These are phyloP conservation scores for Ogataea thermomethanolica DNA, from an alignment of 805 yeast genomes.

Conservation along the genomic window DNA sequence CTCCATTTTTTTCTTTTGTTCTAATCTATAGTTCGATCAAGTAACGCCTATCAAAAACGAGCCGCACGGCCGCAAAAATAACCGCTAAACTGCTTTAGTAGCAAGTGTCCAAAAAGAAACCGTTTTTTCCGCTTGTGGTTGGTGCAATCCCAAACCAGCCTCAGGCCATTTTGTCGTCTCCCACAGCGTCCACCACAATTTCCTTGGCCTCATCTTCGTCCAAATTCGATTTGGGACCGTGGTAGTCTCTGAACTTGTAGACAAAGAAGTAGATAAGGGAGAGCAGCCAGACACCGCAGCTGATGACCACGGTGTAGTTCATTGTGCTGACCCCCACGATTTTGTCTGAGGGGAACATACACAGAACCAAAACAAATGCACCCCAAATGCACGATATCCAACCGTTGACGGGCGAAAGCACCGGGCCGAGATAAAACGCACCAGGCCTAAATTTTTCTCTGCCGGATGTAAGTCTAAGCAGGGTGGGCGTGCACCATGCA, in stretches of 20 bases:
- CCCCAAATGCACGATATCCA: conserved; percentile 49
- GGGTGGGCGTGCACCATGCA: conserved; percentile 61
- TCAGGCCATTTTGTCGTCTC: conserved; percentile 1
- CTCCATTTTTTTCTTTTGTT: background rate
- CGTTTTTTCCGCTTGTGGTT: background rate
- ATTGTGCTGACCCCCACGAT: conserved; percentile 45
- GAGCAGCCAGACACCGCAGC: conserved; percentile 55
- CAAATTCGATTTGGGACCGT: conserved; percentile 44
- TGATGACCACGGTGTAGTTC: conserved; percentile 70
- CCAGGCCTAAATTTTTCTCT: conserved; percentile 60
- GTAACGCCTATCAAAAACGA: background rate
- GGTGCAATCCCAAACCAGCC: background rate
- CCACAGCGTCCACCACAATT: background rate
- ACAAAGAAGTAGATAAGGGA: conserved; percentile 47
- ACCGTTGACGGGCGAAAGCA: conserved; percentile 42
- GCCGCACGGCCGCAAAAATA: conserved; percentile 5
- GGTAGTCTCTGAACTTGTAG: conserved; percentile 50
- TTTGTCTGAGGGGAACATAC: conserved; percentile 55
- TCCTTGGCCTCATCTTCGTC: conserved; percentile 7
- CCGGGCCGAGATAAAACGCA: conserved; percentile 57
- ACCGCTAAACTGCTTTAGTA: background rate
- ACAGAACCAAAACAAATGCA: conserved; percentile 49
- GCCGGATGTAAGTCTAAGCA: conserved; percentile 51
- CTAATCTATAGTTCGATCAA: background rate
- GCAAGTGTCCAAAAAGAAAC: background rate